phyloP scores from a whole-genome alignment of 2,329 filamentous ascomycete genomes.

The Alternaria alternata region DNA sequence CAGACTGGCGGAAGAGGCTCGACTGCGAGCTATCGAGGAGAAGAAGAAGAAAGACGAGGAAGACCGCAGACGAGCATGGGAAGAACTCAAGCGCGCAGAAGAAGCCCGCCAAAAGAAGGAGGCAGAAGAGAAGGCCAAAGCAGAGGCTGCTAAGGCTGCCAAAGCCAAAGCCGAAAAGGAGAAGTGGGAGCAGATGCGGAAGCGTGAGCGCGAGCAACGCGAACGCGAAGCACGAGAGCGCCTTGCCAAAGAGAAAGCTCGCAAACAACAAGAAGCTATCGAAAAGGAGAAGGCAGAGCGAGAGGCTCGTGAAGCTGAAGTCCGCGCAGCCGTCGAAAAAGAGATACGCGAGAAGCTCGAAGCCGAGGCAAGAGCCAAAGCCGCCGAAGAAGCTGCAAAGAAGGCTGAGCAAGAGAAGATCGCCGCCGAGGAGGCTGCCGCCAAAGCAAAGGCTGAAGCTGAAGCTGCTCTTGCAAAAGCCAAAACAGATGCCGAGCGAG shows the following conservation, averaged over 20 bases:
- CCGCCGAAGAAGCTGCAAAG: slow-evolving; percentile 49
- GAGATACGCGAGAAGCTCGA: slow-evolving; percentile 54
- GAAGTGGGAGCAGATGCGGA: slow-evolving; percentile 60
- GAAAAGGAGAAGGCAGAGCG: slow-evolving; percentile 54
- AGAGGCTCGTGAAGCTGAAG: slow-evolving; percentile 47
- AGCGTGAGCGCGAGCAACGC: slow-evolving; percentile 58
- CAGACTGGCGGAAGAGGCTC: slow-evolving; percentile 51
- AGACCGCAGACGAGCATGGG: slow-evolving; percentile 55
- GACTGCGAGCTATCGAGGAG: slow-evolving; percentile 54
- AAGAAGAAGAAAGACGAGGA: slow-evolving; percentile 57
- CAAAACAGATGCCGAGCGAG: slow-evolving; percentile 44
- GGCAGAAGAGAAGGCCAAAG: slow-evolving; percentile 56
- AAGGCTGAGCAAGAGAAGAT: slow-evolving; percentile 50
- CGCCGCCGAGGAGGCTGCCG: slow-evolving; percentile 34
- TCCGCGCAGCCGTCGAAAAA: slow-evolving; percentile 50
- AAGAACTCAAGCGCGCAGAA: slow-evolving; percentile 51
- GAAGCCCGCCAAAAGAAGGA: slow-evolving; percentile 38
- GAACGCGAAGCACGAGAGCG: slow-evolving; percentile 59
- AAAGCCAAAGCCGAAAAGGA: slow-evolving; percentile 59
- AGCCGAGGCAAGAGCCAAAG: slow-evolving; percentile 50
- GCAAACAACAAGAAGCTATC: slow-evolving; percentile 51
- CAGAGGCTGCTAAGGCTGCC: slow-evolving; percentile 57
- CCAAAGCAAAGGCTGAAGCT: slow-evolving; percentile 43
- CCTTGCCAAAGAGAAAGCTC: slow-evolving; percentile 51
- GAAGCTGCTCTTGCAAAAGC: slow-evolving; percentile 45